Percentiles rank a stretch among this genome's conserved stretches.
phyloP scores from a whole-genome alignment of 2,329 filamentous ascomycete genomes.

The Xylariomycetidae sp. region DNA sequence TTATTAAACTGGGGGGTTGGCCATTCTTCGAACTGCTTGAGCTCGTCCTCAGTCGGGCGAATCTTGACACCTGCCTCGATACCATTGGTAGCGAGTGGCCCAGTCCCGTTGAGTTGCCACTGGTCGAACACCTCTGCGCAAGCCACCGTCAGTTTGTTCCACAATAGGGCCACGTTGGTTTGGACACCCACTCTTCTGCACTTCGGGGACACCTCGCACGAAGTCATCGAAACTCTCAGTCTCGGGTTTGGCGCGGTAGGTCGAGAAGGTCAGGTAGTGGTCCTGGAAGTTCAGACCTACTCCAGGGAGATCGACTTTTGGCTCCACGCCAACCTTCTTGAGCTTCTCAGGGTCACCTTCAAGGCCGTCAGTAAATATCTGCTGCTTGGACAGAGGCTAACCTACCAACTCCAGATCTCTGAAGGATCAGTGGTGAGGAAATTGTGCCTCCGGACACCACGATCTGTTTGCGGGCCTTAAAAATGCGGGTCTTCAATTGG shows the following conservation, averaged over 20 bases:
- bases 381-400: no score
- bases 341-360: constrained; percentile 63
- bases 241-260: constrained; percentile 66
- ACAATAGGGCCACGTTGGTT: no score
- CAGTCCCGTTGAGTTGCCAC: constrained; percentile 74
- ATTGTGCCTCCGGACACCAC: constrained; percentile 68
- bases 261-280: constrained; percentile 66
- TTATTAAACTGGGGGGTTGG: constrained; percentile 67
- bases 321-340: constrained; percentile 59
- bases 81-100: constrained; percentile 69
- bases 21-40: constrained; percentile 64
- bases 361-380: constrained; percentile 1
- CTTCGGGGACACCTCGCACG: constrained; percentile 63
- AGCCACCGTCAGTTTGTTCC: no score
- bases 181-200: constrained; percentile 56
- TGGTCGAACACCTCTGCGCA: constrained; percentile 59
- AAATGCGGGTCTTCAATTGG: constrained; percentile 46
- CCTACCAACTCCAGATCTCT: constrained; percentile 62
- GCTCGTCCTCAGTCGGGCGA: constrained; percentile 62
- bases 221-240: constrained; percentile 79
- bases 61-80: constrained; percentile 78
- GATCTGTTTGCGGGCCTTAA: constrained; percentile 66
- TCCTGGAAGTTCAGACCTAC: constrained; percentile 74
- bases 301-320: constrained; percentile 63
- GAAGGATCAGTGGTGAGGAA: constrained; percentile 67